phyloP scores from a whole-genome alignment of 306 rosid genomes.

The Vigna radiata region DNA sequence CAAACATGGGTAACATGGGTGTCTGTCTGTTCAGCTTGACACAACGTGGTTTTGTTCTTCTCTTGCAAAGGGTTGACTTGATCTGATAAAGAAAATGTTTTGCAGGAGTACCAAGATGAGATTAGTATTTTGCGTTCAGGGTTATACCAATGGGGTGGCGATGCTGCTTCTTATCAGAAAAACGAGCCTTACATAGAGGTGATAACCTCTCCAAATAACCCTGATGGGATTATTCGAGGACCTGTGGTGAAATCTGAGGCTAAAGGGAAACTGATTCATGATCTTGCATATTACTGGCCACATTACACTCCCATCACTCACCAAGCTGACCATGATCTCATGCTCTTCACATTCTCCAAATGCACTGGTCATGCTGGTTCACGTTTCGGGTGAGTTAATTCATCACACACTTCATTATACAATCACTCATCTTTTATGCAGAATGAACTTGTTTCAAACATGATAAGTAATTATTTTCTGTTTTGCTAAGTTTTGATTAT shows the following conservation, averaged over 20 bases:
- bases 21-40: slow-evolving; percentile 38
- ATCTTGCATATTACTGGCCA: slow-evolving; percentile 92
- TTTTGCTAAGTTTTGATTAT: not conserved
- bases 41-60: not conserved
- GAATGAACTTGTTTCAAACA: too few relatives aligned
- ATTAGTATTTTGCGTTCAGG: slow-evolving; percentile 53
- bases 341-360: slow-evolving; percentile 88
- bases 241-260: slow-evolving; percentile 48
- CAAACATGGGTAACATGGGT: slow-evolving; percentile 57
- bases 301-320: slow-evolving; percentile 77
- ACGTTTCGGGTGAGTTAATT: slow-evolving; percentile 70
- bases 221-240: slow-evolving; percentile 63
- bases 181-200: slow-evolving; percentile 76
- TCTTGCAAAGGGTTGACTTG: not conserved
- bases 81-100: not conserved
- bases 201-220: slow-evolving; percentile 80
- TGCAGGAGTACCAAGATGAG: slow-evolving; percentile 67
- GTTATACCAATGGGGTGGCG: slow-evolving; percentile 76
- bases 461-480: too few relatives aligned
- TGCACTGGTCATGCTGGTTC: slow-evolving; percentile 95
- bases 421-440: not conserved
- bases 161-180: slow-evolving; percentile 59
- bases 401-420: not conserved
- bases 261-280: slow-evolving; percentile 62
- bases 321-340: slow-evolving; percentile 62